These are phyloP conservation scores for Chaetomium fimeti DNA, from an alignment of 495 filamentous ascomycete species.

Conservation along the genomic window DNA sequence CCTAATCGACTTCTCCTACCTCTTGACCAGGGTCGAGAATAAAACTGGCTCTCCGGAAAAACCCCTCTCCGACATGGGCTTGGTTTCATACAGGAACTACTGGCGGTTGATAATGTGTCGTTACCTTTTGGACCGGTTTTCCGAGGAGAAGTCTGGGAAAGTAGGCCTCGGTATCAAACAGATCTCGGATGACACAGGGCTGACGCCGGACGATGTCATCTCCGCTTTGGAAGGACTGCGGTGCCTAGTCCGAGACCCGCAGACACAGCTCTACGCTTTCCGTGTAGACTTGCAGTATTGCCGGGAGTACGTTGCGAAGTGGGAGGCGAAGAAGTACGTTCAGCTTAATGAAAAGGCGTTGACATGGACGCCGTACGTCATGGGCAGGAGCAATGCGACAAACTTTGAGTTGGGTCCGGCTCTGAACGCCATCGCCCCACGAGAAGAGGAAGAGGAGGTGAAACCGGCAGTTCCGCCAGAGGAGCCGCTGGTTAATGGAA, in stretches of 20 bases:
- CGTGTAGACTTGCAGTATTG: slow-evolving; percentile 81
- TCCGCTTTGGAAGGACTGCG: slow-evolving; percentile 87
- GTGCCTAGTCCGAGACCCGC: slow-evolving; percentile 83
- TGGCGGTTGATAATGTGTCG: slow-evolving; percentile 83
- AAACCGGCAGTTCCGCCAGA: slow-evolving; percentile 40
- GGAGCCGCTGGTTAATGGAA: slow-evolving; percentile 38
- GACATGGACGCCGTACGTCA: slow-evolving; percentile 96
- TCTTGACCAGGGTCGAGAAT: slow-evolving; percentile 86
- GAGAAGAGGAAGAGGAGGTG: slow-evolving; percentile 65
- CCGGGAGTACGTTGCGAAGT: slow-evolving; percentile 76
- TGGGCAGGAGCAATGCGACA: slow-evolving; percentile 80
- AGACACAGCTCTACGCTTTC: slow-evolving; percentile 83
- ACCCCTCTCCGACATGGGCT: slow-evolving; percentile 93
- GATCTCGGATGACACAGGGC: slow-evolving; percentile 86
- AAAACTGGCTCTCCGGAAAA: slow-evolving; percentile 98
- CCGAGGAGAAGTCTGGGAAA: slow-evolving; percentile 52
- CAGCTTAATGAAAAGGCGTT: slow-evolving; percentile 77
- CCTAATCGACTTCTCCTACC: slow-evolving; percentile 96
- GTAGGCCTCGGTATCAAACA: slow-evolving; percentile 69
- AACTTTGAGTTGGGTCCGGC: slow-evolving; percentile 79
- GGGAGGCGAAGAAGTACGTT: slow-evolving; percentile 83
- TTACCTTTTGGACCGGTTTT: slow-evolving; percentile 59
- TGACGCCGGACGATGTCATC: slow-evolving; percentile 95
- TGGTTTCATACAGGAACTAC: slow-evolving; percentile 96
- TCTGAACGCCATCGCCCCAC: slow-evolving; percentile 83